Conservation (phyloP, 495 filamentous ascomycete genomes). For the Trichoderma virens region DNA sequence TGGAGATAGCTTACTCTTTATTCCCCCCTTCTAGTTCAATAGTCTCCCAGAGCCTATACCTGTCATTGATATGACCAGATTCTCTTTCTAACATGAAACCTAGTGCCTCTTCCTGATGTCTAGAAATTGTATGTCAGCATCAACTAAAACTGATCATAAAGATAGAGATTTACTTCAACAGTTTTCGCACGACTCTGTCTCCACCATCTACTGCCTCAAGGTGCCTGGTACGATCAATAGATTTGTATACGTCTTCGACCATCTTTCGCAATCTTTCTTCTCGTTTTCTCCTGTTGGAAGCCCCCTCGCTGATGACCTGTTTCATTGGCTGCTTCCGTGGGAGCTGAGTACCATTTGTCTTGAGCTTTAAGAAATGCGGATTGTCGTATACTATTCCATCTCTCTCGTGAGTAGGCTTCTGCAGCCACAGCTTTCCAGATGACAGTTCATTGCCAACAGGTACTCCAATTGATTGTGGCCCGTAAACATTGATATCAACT, state of each 20-base stretch:
- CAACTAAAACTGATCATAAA: background rate
- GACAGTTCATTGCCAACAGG: constrained; percentile 24
- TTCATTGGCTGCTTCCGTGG: background rate
- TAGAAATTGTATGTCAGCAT: constrained; percentile 12
- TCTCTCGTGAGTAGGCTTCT: constrained; percentile 21
- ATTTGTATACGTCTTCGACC: constrained; percentile 18
- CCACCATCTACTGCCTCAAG: constrained; percentile 17
- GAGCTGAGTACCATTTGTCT: background rate
- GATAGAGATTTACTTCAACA: constrained; percentile 20
- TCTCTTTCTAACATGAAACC: constrained; percentile 30
- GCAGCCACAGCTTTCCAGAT: constrained; percentile 24
- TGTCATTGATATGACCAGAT: constrained; percentile 19
- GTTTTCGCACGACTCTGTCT: constrained; percentile 15
- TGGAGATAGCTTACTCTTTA: background rate
- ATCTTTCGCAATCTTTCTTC: constrained; percentile 16
- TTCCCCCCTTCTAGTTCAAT: constrained; percentile 13
- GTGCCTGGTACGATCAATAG: constrained; percentile 15
- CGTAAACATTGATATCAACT: constrained; percentile 32
- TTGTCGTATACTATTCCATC: constrained; percentile 21
- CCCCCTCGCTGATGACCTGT: background rate
- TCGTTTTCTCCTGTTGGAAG: constrained; percentile 11
- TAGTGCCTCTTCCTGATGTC: constrained; percentile 27
- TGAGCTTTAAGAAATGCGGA: constrained; percentile 20
- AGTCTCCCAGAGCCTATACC: constrained; percentile 22
- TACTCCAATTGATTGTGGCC: constrained; percentile 14